Percentiles rank a stretch among this genome's conserved stretches.
Conservation (phyloP, 441 rosid species). For the Dalechampia spathulata region DNA sequence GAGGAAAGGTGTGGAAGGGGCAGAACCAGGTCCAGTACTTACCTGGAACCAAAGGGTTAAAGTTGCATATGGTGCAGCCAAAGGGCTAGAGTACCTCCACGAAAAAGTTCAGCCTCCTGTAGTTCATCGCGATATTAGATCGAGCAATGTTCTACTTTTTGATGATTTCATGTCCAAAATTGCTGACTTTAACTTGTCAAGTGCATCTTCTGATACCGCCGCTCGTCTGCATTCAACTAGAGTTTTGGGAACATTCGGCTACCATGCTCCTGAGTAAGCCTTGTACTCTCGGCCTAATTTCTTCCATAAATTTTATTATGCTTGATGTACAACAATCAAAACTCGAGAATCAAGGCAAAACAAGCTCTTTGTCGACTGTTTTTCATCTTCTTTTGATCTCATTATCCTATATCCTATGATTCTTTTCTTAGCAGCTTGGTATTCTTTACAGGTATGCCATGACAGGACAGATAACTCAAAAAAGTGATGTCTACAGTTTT, state of each 20-base stretch:
- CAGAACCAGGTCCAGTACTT: slow-evolving; percentile 81
- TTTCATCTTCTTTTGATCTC: not conserved
- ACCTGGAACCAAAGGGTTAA: slow-evolving; percentile 83
- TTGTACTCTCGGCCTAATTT: too few species aligned
- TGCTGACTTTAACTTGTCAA: slow-evolving; percentile 87
- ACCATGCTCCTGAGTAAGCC: slow-evolving; percentile 93
- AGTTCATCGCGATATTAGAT: slow-evolving; percentile 86
- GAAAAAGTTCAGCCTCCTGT: slow-evolving; percentile 85
- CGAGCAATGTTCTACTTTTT: slow-evolving; percentile 83
- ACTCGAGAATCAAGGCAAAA: too few species aligned
- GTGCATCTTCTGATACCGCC: slow-evolving; percentile 67
- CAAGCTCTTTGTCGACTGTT: too few species aligned
- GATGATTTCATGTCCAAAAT: slow-evolving; percentile 68
- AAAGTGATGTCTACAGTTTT: slow-evolving; percentile 94
- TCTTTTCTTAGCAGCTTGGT: not conserved
- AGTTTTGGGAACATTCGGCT: slow-evolving; percentile 92
- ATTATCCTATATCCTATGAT: not conserved
- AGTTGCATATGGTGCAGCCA: slow-evolving; percentile 82
- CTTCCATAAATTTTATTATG: too few species aligned
- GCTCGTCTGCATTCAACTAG: slow-evolving; percentile 92
- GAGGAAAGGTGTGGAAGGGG: slow-evolving; percentile 87
- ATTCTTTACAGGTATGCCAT: slow-evolving; percentile 72
- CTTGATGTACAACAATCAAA: too few species aligned
- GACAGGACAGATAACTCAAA: slow-evolving; percentile 95
- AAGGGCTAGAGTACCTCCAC: slow-evolving; percentile 87